phyloP scores from a whole-genome alignment of 257 asterid species.

The Nicotiana tomentosiformis region DNA sequence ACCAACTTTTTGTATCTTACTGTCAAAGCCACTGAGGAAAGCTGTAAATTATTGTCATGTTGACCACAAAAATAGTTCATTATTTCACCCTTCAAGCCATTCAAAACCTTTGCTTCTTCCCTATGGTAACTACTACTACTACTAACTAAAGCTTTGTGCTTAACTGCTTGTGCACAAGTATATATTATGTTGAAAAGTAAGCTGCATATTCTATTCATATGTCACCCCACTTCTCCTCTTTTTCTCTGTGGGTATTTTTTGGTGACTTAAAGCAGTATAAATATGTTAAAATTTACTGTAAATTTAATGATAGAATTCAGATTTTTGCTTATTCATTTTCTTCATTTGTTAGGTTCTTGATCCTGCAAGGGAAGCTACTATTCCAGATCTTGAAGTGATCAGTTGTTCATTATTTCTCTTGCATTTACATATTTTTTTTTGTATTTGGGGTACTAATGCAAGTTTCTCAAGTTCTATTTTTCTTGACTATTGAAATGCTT shows the following conservation, averaged over 20 bases:
- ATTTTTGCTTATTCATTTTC: not conserved
- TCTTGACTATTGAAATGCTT: not conserved
- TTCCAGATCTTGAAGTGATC: not conserved
- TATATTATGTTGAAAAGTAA: not conserved
- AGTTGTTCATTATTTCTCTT: not conserved
- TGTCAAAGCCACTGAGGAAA: not conserved
- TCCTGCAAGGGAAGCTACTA: not conserved
- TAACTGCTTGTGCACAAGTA: not conserved
- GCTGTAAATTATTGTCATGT: not conserved
- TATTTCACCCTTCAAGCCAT: not conserved
- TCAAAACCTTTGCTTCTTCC: not conserved
- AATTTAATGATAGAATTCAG: not conserved
- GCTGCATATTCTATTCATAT: not conserved
- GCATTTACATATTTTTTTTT: not conserved
- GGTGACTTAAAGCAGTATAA: not conserved
- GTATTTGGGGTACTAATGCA: not conserved
- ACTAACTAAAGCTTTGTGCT: not conserved
- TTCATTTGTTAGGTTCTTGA: conserved; percentile 12
- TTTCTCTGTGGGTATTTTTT: not conserved
- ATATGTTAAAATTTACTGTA: not conserved
- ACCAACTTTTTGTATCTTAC: not conserved
- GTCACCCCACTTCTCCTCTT: not conserved
- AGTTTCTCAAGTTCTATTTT: not conserved
- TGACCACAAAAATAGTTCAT: not conserved
- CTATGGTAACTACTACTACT: not conserved